phyloP scores from a whole-genome alignment of 2,329 filamentous ascomycete genomes.

The Hypoxylon sp. region DNA sequence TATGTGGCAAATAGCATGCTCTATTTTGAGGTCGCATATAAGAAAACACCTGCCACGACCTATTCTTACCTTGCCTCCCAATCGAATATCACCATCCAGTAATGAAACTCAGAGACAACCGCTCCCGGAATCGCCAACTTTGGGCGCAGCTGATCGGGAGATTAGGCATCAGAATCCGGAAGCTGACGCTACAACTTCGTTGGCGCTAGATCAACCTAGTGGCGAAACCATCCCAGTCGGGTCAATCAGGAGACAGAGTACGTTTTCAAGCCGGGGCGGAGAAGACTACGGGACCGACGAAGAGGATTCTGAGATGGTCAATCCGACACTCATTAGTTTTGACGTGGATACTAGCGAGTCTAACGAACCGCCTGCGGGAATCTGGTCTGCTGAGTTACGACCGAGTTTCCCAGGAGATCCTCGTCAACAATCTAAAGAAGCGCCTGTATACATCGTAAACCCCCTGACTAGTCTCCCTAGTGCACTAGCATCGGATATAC shows the following conservation, averaged over 20 bases:
- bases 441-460: constrained; percentile 62
- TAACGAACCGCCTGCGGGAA: constrained; percentile 64
- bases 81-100: constrained; percentile 22
- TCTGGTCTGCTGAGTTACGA: constrained; percentile 73
- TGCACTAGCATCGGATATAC: constrained; percentile 62
- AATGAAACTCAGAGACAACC: constrained; percentile 42
- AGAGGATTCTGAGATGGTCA: constrained; percentile 69
- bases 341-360: constrained; percentile 72
- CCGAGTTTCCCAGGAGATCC: constrained; percentile 60
- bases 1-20: constrained; percentile 57
- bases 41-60: constrained; percentile 58
- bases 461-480: constrained; percentile 67
- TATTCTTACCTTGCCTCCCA: constrained; percentile 30
- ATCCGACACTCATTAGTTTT: constrained; percentile 72
- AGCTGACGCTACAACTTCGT: constrained; percentile 45
- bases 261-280: constrained; percentile 62
- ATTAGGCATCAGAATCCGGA: constrained; percentile 50
- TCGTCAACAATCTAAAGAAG: constrained; percentile 54
- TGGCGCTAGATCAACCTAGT: constrained; percentile 53
- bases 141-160: constrained; percentile 53
- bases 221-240: constrained; percentile 53
- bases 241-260: constrained; percentile 61
- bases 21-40: constrained; percentile 58
- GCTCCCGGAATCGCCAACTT: constrained; percentile 53
- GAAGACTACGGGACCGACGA: constrained; percentile 70